Evolutionary conservation across 345 rosid species (phyloP), one percentile per base, ranked within the genome.

Genomic region (Anacardium occidentale): DNA sequence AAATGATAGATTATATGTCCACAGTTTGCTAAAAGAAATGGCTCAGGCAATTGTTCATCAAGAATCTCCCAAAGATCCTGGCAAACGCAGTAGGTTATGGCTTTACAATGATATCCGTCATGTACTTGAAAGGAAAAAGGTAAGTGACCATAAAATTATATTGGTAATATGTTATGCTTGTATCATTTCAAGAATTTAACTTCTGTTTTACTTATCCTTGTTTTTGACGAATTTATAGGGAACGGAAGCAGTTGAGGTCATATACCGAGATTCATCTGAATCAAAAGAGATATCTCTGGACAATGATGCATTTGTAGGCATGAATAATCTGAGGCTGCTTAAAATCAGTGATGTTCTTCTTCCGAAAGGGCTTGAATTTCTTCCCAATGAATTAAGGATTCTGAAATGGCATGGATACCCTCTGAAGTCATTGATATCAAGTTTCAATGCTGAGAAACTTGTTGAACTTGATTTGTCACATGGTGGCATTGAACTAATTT

Each of bases 241-340:
- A 66, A 65, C 34, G 0, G 57, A 66, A 42, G 64, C 59, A 42
- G 56, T 66, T 37, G 76, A 74, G 57, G 70, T 32, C 42, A 64
- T 74, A 56, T 34, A 22, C 44, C 45, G 56, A 24, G 50, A 65
- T 32, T 55, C 55, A 0, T 52, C n/a, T 18, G 56, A 53, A 42
- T 21, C 45, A 10, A 26, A 37, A 37, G 53, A 63, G n/a, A 53
- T 40, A 32, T 18, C 11, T 10, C 56, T 62, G 69, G 64, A 52
- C 21, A 7, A 47, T 51, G 52, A 64, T 62, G 69, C 70, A 60
- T 74, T 74, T 26, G 7, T 51, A 17, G 56, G n/a, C 26, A 65
- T 72, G 75, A 63, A 18, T 0, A 72, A 52, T 29, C 53, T 72
- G 11, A 72, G 75, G 63, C 40, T 72, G 61, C 75, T 63, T 42